Base-by-base conservation (phyloP, 306 rosid species). In the barrel medic (Medicago truncatula) region DNA sequence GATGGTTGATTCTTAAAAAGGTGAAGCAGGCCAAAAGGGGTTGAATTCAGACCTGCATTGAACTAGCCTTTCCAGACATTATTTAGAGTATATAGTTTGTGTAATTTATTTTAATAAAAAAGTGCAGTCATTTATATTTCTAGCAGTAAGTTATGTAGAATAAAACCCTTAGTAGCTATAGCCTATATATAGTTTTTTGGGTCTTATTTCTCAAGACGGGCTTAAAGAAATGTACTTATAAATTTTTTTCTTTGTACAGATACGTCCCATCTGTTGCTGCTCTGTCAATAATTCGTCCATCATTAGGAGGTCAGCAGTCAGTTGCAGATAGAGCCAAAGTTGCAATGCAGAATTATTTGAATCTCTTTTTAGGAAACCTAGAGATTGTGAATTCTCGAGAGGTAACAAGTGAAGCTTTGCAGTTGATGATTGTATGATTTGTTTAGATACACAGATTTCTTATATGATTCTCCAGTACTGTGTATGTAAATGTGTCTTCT, bases 301-400 rank as follows among this genome's bases (percentile, higher is more conserved):
- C 91, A 25, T 67, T 91, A 44, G 89, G 97, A 74, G 87, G 95
- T 46, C 97, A 91, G 59, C 89, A 92, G 76, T 83, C 89, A 76
- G 74, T 85, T 71, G 89, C 97, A 11, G 93, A 87, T 80, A 85
- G 66, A 61, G 98, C 95, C 75, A 94, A 88, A 85, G 80, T 79
- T 21, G 88, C 93, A 87, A 94, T 94, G 98, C 96, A 91, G 84
- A 87, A 87, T 17, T 94, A 94, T 81, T 77, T 94, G 87, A 88
- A 88, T 83, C 98, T 83, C 46, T 94, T 91, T 71, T 67, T 91
- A 20, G 97, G 96, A 82, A 91, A 86, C 84, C 77, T 86, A 85
- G 95, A 94, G 77, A 86, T 91, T 67, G 93, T 91, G 67, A 94
- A 94, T 85, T 91, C 97, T 77, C 86, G 80, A 81, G 98, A 94